These are phyloP conservation scores for Aspergillus felis DNA, from an alignment of 2,329 filamentous ascomycete species.

Conservation along the genomic window DNA sequence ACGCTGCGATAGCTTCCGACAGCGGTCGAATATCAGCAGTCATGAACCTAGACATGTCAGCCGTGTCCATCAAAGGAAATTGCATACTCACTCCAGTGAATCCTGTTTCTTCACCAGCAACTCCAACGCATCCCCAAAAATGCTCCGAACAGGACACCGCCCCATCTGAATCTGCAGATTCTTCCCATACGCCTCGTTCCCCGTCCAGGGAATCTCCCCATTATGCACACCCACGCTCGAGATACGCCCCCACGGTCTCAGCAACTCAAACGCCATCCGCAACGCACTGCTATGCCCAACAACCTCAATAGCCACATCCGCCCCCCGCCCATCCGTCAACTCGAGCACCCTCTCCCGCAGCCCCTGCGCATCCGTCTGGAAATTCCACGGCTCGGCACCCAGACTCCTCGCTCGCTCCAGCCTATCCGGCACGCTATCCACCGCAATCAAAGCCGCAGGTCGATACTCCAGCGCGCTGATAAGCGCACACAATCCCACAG, in stretches of 20 bases:
- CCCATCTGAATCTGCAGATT: constrained; percentile 71
- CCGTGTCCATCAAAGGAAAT: not conserved
- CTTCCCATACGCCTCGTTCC: constrained; percentile 61
- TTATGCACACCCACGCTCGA: constrained; percentile 73
- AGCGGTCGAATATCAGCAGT: constrained; percentile 68
- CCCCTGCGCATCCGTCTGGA: constrained; percentile 59
- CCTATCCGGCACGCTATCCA: constrained; percentile 71
- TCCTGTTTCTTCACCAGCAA: constrained; percentile 63
- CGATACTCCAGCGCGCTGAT: constrained; percentile 67
- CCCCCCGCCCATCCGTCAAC: constrained; percentile 71
- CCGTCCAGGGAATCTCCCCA: constrained; percentile 63
- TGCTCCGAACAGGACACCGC: constrained; percentile 61
- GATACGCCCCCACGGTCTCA: constrained; percentile 68
- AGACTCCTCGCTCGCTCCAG: constrained; percentile 66
- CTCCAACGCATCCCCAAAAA: constrained; percentile 62
- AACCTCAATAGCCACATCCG: constrained; percentile 77
- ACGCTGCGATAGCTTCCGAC: constrained; percentile 56
- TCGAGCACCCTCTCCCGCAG: constrained; percentile 59
- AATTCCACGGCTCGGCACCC: constrained; percentile 79
- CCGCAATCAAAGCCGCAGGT: constrained; percentile 69
- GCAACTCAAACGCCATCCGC: constrained; percentile 65
- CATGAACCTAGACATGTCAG: constrained; percentile 58
- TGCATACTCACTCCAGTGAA: constrained; percentile 55
- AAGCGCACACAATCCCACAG: constrained; percentile 17
- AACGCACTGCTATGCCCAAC: constrained; percentile 66